A percentile compares a stretch with the other conserved stretches of the same genome.
Conservation (phyloP, 192 early-diverging fungal genomes). For the Phycomyces nitens region DNA sequence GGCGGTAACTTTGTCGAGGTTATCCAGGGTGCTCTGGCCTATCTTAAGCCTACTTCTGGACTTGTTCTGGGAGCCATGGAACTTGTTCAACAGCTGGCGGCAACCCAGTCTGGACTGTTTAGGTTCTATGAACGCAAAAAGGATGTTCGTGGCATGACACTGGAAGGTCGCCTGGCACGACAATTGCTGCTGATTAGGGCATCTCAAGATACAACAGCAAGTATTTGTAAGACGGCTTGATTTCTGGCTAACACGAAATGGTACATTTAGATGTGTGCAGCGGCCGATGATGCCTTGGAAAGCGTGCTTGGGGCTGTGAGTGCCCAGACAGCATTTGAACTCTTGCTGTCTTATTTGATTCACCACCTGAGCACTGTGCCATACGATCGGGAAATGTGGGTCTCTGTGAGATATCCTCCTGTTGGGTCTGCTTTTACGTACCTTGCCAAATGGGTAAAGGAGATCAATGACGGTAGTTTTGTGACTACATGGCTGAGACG, state of each 20-base stretch:
- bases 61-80: conserved; percentile 9
- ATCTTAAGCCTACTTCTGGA: background rate
- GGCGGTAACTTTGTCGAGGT: conserved; percentile 33
- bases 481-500: conserved; percentile 27
- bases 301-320: conserved; percentile 23
- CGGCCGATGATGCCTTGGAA: conserved; percentile 38
- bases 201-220: conserved; percentile 22
- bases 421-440: conserved; percentile 33
- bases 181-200: conserved; percentile 11
- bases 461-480: conserved; percentile 17
- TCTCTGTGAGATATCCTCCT: conserved; percentile 21
- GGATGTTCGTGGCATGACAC: conserved; percentile 9
- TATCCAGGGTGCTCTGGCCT: conserved; percentile 12
- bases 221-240: background rate
- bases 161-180: conserved; percentile 17
- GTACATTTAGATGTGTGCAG: conserved; percentile 21
- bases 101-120: conserved; percentile 27
- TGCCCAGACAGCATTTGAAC: conserved; percentile 29
- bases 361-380: conserved; percentile 14
- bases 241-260: background rate
- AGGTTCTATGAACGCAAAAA: conserved; percentile 28
- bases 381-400: background rate
- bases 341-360: conserved; percentile 25
- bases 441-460: conserved; percentile 24
- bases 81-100: conserved; percentile 23